Evolutionary conservation across 1,284 basidiomycete species (phyloP).

Genomic region (Cerioporus squamosus): DNA sequence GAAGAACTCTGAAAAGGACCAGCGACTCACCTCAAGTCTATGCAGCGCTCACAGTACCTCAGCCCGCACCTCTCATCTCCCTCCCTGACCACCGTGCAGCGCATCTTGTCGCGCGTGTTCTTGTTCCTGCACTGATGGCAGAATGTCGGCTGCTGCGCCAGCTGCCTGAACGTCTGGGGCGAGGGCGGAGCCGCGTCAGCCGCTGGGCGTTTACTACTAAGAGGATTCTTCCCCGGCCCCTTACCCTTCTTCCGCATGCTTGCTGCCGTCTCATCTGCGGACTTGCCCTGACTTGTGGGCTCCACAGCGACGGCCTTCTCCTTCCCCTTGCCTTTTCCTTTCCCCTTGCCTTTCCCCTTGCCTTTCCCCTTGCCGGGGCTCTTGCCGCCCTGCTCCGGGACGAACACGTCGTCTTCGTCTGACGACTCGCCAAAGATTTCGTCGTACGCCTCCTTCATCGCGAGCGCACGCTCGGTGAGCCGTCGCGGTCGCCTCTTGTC

Average conservation of each 20-base stretch:
- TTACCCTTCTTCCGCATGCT: background rate
- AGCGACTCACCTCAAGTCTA: slow-evolving; percentile 27
- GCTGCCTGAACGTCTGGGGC: background rate
- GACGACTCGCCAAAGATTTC: background rate
- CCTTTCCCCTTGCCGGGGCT: slow-evolving; percentile 15
- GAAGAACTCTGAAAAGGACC: too few relatives aligned
- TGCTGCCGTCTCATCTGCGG: too few relatives aligned
- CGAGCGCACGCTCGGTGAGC: slow-evolving; percentile 2
- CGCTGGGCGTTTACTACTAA: background rate
- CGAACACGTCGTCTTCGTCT: background rate
- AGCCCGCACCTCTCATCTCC: slow-evolving; percentile 26
- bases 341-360: slow-evolving; percentile 7
- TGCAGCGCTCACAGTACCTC: slow-evolving; percentile 31
- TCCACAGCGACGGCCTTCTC: background rate
- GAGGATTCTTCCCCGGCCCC: background rate
- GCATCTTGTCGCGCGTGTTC: slow-evolving; percentile 30
- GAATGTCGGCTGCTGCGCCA: slow-evolving; percentile 18
- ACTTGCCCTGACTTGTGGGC: too few relatives aligned
- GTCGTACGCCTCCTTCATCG: background rate
- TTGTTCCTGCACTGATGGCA: slow-evolving; percentile 35
- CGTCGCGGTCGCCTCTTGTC: slow-evolving; percentile 1
- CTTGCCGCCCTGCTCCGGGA: background rate
- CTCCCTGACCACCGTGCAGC: slow-evolving; percentile 25
- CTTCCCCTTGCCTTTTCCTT: background rate
- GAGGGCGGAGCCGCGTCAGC: background rate